These are phyloP conservation scores for Talaromyces sp. DNA, from an alignment of 2,329 filamentous ascomycete species.

Conservation along the genomic window DNA sequence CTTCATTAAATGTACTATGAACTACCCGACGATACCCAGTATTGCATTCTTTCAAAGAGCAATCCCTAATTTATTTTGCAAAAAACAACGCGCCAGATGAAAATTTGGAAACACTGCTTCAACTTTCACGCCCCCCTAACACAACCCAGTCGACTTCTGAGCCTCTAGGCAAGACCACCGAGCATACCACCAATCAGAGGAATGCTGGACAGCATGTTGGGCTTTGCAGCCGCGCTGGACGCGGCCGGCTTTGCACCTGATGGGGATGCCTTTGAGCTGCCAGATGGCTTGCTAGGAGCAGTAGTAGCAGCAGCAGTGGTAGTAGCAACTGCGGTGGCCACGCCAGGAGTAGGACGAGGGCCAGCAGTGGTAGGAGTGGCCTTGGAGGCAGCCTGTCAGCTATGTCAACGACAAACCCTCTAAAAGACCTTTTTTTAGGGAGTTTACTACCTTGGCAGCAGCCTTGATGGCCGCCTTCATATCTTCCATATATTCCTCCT, in stretches of 20 bases:
- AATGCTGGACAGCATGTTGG: background rate
- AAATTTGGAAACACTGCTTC: background rate
- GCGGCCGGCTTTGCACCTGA: background rate
- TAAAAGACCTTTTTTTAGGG: background rate
- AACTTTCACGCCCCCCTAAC: background rate
- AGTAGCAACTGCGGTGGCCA: background rate
- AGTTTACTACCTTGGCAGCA: constrained; percentile 3
- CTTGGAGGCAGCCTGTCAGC: constrained; percentile 10
- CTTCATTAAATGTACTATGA: background rate
- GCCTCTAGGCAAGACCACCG: background rate
- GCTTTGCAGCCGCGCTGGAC: constrained; percentile 1
- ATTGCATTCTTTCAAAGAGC: background rate
- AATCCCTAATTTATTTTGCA: background rate
- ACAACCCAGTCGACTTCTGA: background rate
- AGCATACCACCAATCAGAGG: constrained; percentile 2
- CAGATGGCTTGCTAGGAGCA: background rate
- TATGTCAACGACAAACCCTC: background rate
- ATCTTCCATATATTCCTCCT: constrained; percentile 2
- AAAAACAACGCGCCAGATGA: background rate
- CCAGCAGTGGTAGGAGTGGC: constrained; percentile 7
- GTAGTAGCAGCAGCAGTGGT: background rate
- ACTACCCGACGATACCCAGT: background rate
- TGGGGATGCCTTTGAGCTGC: background rate
- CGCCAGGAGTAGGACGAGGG: constrained; percentile 6
- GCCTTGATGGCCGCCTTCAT: constrained; percentile 5